Base-by-base conservation (phyloP, 495 filamentous ascomycete species). In the Saxophila tyrrhenica region DNA sequence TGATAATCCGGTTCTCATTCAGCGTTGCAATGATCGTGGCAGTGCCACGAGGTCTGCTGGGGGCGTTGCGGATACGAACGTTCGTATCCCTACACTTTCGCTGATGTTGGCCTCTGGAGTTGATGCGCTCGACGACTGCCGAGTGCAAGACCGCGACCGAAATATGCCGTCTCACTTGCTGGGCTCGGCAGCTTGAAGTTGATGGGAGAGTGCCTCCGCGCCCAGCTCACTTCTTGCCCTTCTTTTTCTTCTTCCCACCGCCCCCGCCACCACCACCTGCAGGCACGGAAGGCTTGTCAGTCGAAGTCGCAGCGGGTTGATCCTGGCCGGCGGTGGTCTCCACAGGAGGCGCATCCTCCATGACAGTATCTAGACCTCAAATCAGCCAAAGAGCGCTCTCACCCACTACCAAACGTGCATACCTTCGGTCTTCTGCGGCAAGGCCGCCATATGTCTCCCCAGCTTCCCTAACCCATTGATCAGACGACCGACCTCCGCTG, bases 401-500 rank as follows among this genome's bases (percentile, higher is more conserved):
- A 15, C 9, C 3, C 21, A 10, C 20, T 3, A 8, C 24, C 46
- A 47, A 11, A 35, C 25, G 29, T 35, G 5, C 51, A 2, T 48
- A 56, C 72, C 73, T 65, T 68, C 58, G 48, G 32, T 63, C 51
- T 64, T 62, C 42, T 66, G 70, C 38, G 70, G 73, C 64, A 88
- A 64, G 39, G 73, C 81, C 11, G 78, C 79, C 74, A 89, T 86
- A 55, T 75, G 69, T 53, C 73, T 70, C 7, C 80, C 84, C 63
- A 91, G 65, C 53, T 76, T 73, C 1, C 86, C 86, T 57, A 97
- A 63, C 39, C 79, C 79, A 32, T 80, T 80, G 41, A 97, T 77
- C 65, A 97, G 67, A 32, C 92, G 72, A 1, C 82, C 79, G 2
- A 98, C 91, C 67, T 96, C 90, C 17, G 87, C 86, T n/a, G 82